Percentiles rank a stretch among this genome's conserved stretches.
Conservation (phyloP, 148 eudicot genomes). For the Diospyros kaki region DNA sequence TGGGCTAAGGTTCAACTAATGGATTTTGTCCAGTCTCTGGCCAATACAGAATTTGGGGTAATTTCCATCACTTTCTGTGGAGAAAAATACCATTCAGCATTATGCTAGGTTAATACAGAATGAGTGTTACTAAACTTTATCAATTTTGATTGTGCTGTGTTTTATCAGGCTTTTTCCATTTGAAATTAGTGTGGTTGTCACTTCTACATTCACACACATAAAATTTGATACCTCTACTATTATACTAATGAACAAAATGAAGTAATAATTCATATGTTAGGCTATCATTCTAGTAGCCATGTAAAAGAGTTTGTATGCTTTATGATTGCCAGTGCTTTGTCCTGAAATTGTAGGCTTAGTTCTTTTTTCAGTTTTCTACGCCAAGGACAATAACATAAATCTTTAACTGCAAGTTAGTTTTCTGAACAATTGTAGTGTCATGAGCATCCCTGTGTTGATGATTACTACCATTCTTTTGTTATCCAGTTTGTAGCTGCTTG, state of each 20-base stretch:
- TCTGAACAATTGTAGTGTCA: neutral
- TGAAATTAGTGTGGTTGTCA: neutral
- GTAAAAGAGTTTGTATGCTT: too few species aligned
- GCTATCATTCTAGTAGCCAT: neutral
- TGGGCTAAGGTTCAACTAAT: conserved; percentile 92
- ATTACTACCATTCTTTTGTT: neutral
- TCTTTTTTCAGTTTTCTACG: neutral
- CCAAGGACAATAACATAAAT: neutral
- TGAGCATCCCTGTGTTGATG: neutral
- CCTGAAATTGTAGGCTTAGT: neutral
- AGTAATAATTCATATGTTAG: neutral
- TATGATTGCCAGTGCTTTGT: conserved; percentile 1
- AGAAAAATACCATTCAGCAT: neutral
- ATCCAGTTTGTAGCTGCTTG: neutral
- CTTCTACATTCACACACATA: neutral
- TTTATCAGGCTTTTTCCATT: neutral
- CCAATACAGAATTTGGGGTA: conserved; percentile 86
- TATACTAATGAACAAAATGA: neutral
- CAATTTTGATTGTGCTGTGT: neutral
- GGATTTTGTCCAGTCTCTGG: conserved; percentile 82
- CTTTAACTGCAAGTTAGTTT: neutral
- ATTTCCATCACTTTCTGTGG: conserved; percentile 13
- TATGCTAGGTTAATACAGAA: neutral
- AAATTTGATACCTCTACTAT: neutral
- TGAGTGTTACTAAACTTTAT: neutral